These are phyloP conservation scores for Papiliotrema laurentii DNA, from an alignment of 1,284 basidiomycete species.

Conservation along the genomic window DNA sequence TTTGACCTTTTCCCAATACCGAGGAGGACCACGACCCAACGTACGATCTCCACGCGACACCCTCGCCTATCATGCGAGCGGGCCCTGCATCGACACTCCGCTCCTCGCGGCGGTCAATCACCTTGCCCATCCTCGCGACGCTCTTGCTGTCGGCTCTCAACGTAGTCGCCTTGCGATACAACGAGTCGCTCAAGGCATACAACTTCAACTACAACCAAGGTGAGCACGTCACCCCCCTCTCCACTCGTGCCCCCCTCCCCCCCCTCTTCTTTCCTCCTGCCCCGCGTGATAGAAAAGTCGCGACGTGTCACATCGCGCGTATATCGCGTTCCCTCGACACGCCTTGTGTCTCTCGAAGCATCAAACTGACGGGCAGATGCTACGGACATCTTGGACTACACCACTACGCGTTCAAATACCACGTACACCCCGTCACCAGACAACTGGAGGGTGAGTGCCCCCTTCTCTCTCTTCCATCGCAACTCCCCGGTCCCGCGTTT, in stretches of 20 bases:
- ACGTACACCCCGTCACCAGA: slow-evolving; percentile 70
- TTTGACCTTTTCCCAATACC: no score
- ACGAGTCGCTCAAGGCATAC: slow-evolving; percentile 68
- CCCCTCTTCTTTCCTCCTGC: background rate
- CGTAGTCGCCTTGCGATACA: slow-evolving; percentile 50
- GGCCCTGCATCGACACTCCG: background rate
- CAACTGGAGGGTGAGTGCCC: slow-evolving; percentile 67
- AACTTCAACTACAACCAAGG: slow-evolving; percentile 77
- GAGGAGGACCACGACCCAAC: no score
- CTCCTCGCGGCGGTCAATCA: background rate
- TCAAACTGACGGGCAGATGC: slow-evolving; percentile 49
- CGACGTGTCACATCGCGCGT: background rate
- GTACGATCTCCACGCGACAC: background rate
- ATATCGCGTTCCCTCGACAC: slow-evolving; percentile 29
- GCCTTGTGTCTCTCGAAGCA: background rate
- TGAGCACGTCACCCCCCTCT: slow-evolving; percentile 13
- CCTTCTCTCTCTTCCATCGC: slow-evolving; percentile 52
- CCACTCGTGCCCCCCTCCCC: background rate
- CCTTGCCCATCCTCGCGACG: slow-evolving; percentile 9
- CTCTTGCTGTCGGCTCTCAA: slow-evolving; percentile 5
- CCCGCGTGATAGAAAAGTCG: background rate
- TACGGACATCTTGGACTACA: slow-evolving; percentile 62
- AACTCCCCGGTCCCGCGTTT: no score
- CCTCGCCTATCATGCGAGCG: slow-evolving; percentile 3
- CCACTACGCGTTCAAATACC: slow-evolving; percentile 57